These are phyloP conservation scores for Rubia yunnanensis DNA, from an alignment of 257 asterid species.

Conservation along the genomic window DNA sequence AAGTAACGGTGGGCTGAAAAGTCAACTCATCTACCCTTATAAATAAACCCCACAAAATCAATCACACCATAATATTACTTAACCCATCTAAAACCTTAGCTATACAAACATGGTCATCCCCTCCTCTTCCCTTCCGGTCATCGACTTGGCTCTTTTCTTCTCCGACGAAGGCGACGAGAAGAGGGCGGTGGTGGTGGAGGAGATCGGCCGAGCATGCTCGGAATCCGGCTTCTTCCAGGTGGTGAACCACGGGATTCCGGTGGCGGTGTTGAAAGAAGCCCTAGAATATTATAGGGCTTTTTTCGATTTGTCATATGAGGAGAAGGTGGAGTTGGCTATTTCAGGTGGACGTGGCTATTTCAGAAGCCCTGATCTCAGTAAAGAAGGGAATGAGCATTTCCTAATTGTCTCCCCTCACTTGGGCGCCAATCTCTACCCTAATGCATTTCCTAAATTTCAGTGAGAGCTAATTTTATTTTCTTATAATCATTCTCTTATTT, in stretches of 20 bases:
- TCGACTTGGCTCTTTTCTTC: conserved; percentile 35
- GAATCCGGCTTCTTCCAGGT: conserved; percentile 40
- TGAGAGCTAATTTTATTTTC: no score
- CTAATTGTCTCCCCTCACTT: conserved; percentile 32
- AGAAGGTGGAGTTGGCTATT: conserved; percentile 23
- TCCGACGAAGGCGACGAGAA: conserved; percentile 15
- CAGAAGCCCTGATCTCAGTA: conserved; percentile 24
- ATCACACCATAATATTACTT: no score
- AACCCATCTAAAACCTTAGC: no score
- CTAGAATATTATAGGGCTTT: conserved; percentile 22
- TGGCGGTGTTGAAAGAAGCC: conserved; percentile 32
- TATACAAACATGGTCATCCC: background rate
- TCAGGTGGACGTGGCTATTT: conserved; percentile 33
- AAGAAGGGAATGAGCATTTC: conserved; percentile 37
- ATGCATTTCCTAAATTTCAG: conserved; percentile 19
- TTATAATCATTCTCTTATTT: no score
- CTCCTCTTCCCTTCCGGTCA: conserved; percentile 21
- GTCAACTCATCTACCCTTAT: no score
- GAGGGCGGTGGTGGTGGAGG: conserved; percentile 20
- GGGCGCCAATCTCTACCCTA: conserved; percentile 14
- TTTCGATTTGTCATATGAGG: conserved; percentile 26
- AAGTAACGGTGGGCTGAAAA: no score
- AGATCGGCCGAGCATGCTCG: conserved; percentile 22
- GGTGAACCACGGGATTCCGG: conserved; percentile 36
- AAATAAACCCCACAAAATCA: no score